Evolutionary conservation across 768 basidiomycete genomes (phyloP).

Genomic region (Gymnopilus junonius): DNA sequence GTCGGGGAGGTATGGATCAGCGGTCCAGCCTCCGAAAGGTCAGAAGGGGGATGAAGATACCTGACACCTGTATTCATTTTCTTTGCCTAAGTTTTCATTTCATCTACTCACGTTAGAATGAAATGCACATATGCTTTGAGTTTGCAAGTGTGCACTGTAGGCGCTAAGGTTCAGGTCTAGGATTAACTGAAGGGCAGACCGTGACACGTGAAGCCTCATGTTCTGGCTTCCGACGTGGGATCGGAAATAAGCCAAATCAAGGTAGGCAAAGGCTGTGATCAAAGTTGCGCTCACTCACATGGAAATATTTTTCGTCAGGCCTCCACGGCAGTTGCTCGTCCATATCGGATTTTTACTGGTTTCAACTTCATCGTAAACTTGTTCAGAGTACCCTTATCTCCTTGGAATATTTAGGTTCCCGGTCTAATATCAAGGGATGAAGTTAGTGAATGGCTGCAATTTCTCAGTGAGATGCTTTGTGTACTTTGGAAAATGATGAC

Average conservation of each 20-base stretch:
- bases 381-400: constrained; percentile 10
- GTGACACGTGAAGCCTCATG: constrained; percentile 9
- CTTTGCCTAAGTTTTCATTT: background rate
- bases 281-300: constrained; percentile 13
- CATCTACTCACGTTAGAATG: background rate
- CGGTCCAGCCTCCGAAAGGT: background rate
- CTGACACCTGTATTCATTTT: background rate
- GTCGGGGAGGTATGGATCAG: constrained; percentile 1
- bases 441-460: constrained; percentile 4
- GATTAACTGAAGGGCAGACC: background rate
- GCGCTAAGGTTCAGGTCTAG: background rate
- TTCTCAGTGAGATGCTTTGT: constrained; percentile 4
- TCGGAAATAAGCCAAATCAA: constrained; percentile 11
- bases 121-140: background rate
- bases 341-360: constrained; percentile 15
- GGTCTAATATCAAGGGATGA: background rate
- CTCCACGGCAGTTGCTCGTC: constrained; percentile 19
- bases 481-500: constrained; percentile 30
- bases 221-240: constrained; percentile 12
- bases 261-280: constrained; percentile 20
- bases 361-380: constrained; percentile 20
- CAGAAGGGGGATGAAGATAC: background rate
- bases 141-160: background rate
- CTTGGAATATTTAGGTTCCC: constrained; percentile 4
- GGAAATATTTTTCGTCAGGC: constrained; percentile 11